Evolutionary conservation across 2,329 filamentous ascomycete species (phyloP), one percentile per base, ranked within the genome.

Genomic region (Calonectria honghensis): DNA sequence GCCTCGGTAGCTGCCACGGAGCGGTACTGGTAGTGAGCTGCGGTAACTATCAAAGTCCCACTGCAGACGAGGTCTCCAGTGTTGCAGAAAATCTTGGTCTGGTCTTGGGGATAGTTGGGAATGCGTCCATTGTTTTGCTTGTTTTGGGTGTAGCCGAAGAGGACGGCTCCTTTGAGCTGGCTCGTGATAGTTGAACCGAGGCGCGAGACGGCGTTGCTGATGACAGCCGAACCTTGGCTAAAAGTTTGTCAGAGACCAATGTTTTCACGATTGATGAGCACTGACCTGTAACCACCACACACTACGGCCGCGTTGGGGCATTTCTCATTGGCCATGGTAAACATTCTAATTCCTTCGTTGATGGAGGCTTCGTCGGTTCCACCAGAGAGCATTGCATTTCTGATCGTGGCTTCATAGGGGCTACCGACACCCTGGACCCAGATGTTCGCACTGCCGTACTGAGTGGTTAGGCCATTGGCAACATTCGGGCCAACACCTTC

Each of bases 361-460:
- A 88, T 87, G 61, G 85, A 84, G 3, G 66, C 80, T 14, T 54
- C 65, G 59, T 80, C 79, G 4, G 86, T 86, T 37, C 85, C 85
- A 4, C 77, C 72, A 11, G 84, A 81, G 0, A 85, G 79, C 54
- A 82, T 79, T 76, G 87, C 87, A 51, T 80, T 79, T 2, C 75
- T 61, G 2, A 86, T 64, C 11, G 73, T 75, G 0, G 85, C 86
- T 1, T 72, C 78, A 79, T 88, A 88, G 0, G 79, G 73, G 5
- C 79, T 79, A n/a, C 83, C 83, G 24, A 88, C 85, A 31, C 87
- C 87, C 76, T 88, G 87, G 32, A 87, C 83, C 83, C 84, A 85
- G 69, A 85, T 68, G 31, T 78, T 70, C n/a, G 50, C 72, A 5
- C 13, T 27, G 57, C 79, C 77, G 57, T 81, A 82, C 24, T 70